Evolutionary conservation across 805 yeast genomes (phyloP).

Genomic region (Yarrowia yakushimensis): DNA sequence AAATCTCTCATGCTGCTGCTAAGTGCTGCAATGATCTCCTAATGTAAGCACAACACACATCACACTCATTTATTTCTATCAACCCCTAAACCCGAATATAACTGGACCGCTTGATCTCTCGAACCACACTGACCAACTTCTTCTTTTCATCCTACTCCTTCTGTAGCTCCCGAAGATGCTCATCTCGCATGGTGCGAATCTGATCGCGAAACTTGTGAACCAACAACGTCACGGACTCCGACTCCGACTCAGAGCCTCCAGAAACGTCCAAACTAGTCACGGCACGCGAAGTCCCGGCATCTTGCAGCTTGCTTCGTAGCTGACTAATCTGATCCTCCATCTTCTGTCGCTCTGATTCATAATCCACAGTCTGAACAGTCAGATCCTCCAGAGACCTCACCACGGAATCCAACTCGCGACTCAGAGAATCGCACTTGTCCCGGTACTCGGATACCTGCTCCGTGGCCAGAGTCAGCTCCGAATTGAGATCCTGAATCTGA

Average conservation of each 20-base stretch:
- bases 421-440: conserved; percentile 35
- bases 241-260: conserved; percentile 26
- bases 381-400: conserved; percentile 39
- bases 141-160: conserved; percentile 32
- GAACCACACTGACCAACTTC: conserved; percentile 30
- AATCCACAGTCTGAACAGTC: conserved; percentile 39
- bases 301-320: conserved; percentile 30
- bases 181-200: conserved; percentile 34
- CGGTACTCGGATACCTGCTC: conserved; percentile 34
- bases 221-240: conserved; percentile 34
- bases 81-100: conserved; percentile 27
- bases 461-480: conserved; percentile 30
- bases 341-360: conserved; percentile 36
- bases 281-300: conserved; percentile 25
- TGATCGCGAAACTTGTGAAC: conserved; percentile 39
- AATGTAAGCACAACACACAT: no score
- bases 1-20: no score
- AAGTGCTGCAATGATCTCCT: no score
- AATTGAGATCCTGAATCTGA: conserved; percentile 31
- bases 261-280: not conserved
- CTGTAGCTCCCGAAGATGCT: conserved; percentile 35
- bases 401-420: conserved; percentile 36
- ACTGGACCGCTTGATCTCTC: conserved; percentile 32
- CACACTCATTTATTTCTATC: no score
- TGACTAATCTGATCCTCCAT: conserved; percentile 34